A percentile compares a stretch with the other conserved stretches of the same genome.
Evolutionary conservation across 805 yeast species (phyloP).

Genomic region (Yamadazyma ubonensis): DNA sequence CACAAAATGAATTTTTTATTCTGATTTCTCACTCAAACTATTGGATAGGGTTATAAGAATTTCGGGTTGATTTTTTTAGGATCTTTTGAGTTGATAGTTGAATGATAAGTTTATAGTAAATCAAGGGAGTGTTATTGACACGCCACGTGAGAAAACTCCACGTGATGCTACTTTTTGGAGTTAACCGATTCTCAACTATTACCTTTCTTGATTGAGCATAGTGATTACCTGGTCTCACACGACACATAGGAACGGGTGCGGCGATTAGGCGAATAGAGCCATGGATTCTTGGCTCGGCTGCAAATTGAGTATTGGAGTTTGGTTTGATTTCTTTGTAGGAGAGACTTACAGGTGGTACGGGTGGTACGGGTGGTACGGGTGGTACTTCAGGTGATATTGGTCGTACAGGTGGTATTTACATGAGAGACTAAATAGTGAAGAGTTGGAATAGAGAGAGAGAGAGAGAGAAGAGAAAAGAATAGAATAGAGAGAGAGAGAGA

Average conservation of each 20-base stretch:
- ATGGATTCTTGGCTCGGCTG: background rate
- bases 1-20: constrained; percentile 6
- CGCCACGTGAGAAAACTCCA: too few relatives aligned
- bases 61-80: too few relatives aligned
- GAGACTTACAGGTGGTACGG: background rate
- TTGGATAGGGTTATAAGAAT: background rate
- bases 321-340: too few relatives aligned
- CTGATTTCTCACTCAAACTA: constrained; percentile 1
- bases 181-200: background rate
- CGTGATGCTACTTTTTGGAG: background rate
- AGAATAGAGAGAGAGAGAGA: background rate
- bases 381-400: background rate
- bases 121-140: background rate
- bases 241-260: background rate
- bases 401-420: background rate
- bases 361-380: background rate
- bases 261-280: background rate
- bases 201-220: constrained; percentile 3
- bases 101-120: background rate
- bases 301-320: background rate
- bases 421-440: background rate
- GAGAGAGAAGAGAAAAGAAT: background rate
- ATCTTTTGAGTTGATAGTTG: background rate
- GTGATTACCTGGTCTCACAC: constrained; percentile 1
- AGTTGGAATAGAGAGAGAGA: background rate